phyloP scores from a whole-genome alignment of 139 green algal species.

The Chlamydomonas schloesseri region DNA sequence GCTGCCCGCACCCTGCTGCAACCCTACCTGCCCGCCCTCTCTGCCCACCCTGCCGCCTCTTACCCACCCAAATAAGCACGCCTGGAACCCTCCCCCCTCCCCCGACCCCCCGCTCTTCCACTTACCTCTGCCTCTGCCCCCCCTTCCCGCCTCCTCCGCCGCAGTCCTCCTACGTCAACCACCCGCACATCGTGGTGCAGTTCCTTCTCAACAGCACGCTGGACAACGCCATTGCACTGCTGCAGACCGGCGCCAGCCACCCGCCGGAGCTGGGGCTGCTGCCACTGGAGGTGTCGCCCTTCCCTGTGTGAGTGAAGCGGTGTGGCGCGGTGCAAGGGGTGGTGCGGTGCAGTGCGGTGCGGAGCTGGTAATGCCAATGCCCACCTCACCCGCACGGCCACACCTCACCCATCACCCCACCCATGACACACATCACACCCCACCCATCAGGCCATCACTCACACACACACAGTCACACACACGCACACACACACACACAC shows the following conservation, averaged over 20 bases:
- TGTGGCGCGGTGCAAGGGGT: no score
- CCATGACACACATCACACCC: no score
- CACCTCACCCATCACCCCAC: neutral
- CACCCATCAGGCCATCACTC: no score
- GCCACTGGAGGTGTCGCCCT: slow-evolving; percentile 17
- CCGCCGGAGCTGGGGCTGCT: slow-evolving; percentile 42
- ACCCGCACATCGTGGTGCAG: slow-evolving; percentile 46
- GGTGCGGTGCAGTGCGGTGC: no score
- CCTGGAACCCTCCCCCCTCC: no score
- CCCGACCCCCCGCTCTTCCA: neutral
- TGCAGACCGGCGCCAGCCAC: slow-evolving; percentile 2
- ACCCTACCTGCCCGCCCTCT: no score
- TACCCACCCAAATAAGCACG: no score
- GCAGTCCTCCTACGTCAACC: neutral
- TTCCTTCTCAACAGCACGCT: slow-evolving; percentile 29
- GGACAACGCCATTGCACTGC: slow-evolving; percentile 9
- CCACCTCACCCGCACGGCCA: no score
- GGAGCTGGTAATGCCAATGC: no score
- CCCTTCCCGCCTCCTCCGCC: neutral
- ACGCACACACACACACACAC: neutral
- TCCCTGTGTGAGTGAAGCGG: slow-evolving; percentile 25
- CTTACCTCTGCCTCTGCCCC: neutral
- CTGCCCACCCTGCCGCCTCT: no score
- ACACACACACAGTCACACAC: no score
- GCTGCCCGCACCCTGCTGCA: no score